phyloP scores from a whole-genome alignment of 2,329 filamentous ascomycete species.

The Sporothrix brunneoviolacea region DNA sequence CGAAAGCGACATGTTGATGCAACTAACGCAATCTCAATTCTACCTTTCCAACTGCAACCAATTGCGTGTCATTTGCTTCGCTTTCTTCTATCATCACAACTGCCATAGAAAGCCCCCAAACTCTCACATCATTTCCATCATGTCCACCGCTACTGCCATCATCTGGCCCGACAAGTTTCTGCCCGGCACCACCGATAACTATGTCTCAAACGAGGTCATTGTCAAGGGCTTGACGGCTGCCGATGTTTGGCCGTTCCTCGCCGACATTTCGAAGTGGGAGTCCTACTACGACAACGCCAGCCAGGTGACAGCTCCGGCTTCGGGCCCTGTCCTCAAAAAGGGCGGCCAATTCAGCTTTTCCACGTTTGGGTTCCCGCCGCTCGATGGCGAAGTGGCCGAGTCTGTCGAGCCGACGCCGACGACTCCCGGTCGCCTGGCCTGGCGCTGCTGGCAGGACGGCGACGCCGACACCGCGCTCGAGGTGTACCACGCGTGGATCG shows the following conservation, averaged over 20 bases:
- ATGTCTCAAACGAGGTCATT: constrained; percentile 12
- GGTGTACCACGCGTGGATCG: constrained; percentile 9
- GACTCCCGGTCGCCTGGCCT: constrained; percentile 3
- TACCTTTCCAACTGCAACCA: too few species aligned
- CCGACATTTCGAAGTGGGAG: constrained; percentile 1
- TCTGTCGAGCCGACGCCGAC: neutral
- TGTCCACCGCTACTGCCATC: constrained; percentile 1
- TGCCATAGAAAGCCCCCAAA: too few species aligned
- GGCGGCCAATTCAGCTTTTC: constrained; percentile 4
- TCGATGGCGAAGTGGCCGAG: neutral
- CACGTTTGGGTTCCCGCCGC: constrained; percentile 4
- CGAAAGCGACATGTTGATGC: too few species aligned
- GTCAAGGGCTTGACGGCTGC: neutral
- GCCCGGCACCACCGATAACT: constrained; percentile 7
- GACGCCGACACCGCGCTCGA: neutral
- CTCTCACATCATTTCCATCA: too few species aligned
- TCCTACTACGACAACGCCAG: constrained; percentile 7
- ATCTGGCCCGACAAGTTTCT: constrained; percentile 7
- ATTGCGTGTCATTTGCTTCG: too few species aligned
- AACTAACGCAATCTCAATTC: too few species aligned
- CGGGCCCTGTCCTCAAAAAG: neutral
- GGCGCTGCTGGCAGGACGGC: constrained; percentile 1
- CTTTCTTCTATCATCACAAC: too few species aligned
- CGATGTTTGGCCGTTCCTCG: neutral
- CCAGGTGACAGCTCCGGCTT: neutral